These are phyloP conservation scores for Acephala macrosclerotiorum DNA, from an alignment of 2,329 filamentous ascomycete genomes.

Conservation along the genomic window DNA sequence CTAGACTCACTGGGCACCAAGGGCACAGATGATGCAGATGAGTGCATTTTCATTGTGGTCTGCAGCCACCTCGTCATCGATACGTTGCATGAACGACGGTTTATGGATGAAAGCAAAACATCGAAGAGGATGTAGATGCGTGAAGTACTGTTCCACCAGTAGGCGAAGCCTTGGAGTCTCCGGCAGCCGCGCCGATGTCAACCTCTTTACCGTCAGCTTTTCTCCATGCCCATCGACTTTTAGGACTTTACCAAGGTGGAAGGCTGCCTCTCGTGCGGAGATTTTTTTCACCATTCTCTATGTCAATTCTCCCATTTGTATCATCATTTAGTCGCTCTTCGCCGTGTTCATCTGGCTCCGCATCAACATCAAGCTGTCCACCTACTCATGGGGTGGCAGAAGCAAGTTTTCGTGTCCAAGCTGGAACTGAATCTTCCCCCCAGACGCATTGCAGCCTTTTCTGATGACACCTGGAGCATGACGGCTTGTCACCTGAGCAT, in stretches of 20 bases:
- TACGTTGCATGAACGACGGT: not conserved
- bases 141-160: not conserved
- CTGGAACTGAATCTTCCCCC: not conserved
- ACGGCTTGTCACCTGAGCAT: not conserved
- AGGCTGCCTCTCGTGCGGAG: no score
- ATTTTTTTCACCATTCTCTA: no score
- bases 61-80: not conserved
- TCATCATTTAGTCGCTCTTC: no score
- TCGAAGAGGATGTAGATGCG: not conserved
- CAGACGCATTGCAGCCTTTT: not conserved
- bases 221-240: no score
- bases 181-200: not conserved
- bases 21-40: not conserved
- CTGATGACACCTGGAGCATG: not conserved
- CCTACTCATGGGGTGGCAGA: no score
- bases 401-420: no score
- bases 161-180: not conserved
- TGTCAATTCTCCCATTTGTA: no score
- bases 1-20: not conserved
- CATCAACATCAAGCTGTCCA: no score
- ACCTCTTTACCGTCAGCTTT: not conserved
- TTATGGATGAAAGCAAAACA: not conserved
- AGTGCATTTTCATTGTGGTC: not conserved
- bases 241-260: no score
- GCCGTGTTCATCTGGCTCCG: no score